Evolutionary conservation across 2,329 filamentous ascomycete genomes (phyloP), one percentile per base, ranked within the genome.

Genomic region (Arthrobotrys iridis): DNA sequence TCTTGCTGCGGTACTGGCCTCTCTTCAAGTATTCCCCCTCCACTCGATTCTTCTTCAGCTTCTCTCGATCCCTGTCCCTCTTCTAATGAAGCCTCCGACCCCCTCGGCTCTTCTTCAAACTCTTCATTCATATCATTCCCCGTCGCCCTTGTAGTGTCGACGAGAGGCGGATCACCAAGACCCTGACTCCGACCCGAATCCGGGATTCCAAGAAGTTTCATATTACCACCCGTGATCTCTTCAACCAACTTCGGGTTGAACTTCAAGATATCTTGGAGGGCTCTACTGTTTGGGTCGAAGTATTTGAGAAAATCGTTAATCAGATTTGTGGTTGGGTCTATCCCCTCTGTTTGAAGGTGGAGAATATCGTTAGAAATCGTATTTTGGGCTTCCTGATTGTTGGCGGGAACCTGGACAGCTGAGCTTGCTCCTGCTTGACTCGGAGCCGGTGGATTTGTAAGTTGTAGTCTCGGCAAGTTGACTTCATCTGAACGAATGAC

Each of bases 221-320:
- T 26, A 1, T 13, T 15, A 11, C 22, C 57, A 6, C 30, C n/a
- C 26, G 3, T 3, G 35, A 66, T 24, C 7, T 66, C 28, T 26
- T 57, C 35, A 22, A 68, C 43, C 3, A 60, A 15, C 6, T 43
- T 20, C 3, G 64, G 64, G 20, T 68, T 55, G 33, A 68, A 60
- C 2, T 30, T 22, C 1, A 33, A 6, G 13, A 67, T 48, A 24
- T 58, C 64, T 10, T 58, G 41, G 8, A 67, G 28, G 1, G 50
- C 46, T n/a, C 20, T 8, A 11, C 64, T 41, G 2, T 50, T n/a
- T 2, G 40, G 52, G 28, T 68, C 33, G 22, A 59, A 55, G 30
- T 57, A 46, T 28, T 15, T 20, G n/a, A 18, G 13, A 10, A 64
- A 30, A 18, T 64, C 24, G 3, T 35, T 8, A 7, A 64, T 52